phyloP scores from a whole-genome alignment of 257 asterid genomes.

The Fraxinus cuspidata region DNA sequence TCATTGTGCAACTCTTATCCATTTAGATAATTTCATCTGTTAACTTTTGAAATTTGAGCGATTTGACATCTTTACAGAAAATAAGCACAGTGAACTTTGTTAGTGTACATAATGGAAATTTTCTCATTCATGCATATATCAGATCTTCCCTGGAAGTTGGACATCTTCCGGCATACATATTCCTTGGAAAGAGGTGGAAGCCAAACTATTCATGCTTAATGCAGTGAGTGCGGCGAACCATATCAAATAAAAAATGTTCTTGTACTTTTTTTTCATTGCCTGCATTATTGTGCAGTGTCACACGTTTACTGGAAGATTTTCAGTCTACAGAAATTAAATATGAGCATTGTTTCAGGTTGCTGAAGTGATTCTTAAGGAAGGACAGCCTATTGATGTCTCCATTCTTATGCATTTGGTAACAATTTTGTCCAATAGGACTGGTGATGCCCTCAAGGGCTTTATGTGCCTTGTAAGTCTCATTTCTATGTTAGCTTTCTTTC shows the following conservation, averaged over 20 bases:
- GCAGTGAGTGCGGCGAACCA: conserved; percentile 55
- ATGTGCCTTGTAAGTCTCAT: conserved; percentile 62
- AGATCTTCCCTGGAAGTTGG: conserved; percentile 71
- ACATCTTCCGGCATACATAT: conserved; percentile 49
- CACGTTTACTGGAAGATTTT: conserved; percentile 17
- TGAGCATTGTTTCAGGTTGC: conserved; percentile 59
- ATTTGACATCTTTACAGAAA: conserved; percentile 20
- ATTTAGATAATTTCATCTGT: conserved; percentile 16
- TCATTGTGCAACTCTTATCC: conserved; percentile 16
- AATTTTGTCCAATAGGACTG: conserved; percentile 61
- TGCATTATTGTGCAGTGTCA: conserved; percentile 26
- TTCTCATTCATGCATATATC: conserved; percentile 22
- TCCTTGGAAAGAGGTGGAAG: conserved; percentile 83
- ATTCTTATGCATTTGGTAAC: conserved; percentile 57
- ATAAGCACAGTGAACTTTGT: conserved; percentile 15
- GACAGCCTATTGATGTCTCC: conserved; percentile 60
- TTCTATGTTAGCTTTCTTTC: conserved; percentile 22
- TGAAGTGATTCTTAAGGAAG: conserved; percentile 71
- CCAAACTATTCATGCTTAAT: conserved; percentile 71
- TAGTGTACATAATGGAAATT: not conserved
- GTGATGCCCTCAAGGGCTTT: conserved; percentile 63
- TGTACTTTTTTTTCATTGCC: not conserved
- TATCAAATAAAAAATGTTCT: conserved; percentile 9
- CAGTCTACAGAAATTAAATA: conserved; percentile 24
- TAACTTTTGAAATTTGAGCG: conserved; percentile 14